phyloP scores from a whole-genome alignment of 2,329 filamentous ascomycete genomes.

The Rutstroemia sp. region DNA sequence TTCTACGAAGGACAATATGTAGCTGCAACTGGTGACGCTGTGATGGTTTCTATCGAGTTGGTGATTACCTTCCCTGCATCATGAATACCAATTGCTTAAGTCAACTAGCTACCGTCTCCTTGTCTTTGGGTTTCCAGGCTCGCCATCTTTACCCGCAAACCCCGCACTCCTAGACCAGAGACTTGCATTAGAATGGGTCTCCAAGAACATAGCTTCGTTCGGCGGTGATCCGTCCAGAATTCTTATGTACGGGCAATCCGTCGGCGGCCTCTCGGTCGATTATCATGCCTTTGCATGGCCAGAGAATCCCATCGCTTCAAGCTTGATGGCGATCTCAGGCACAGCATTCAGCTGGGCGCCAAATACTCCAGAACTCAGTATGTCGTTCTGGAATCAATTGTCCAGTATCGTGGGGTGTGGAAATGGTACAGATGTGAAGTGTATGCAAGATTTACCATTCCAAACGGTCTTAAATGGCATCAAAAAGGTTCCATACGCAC shows the following conservation, averaged over 20 bases:
- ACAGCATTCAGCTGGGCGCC: constrained; percentile 19
- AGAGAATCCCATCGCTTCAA: constrained; percentile 17
- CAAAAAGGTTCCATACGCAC: not conserved
- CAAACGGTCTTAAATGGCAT: not conserved
- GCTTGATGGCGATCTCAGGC: constrained; percentile 19
- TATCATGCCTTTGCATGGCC: constrained; percentile 3
- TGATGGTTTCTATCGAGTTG: constrained; percentile 2
- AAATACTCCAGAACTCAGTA: not conserved
- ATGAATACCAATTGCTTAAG: not conserved
- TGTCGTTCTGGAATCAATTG: not conserved
- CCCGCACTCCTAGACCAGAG: not conserved
- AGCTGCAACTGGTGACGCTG: not conserved
- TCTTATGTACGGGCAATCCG: constrained; percentile 30
- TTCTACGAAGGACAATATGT: constrained; percentile 1
- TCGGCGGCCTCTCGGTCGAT: constrained; percentile 29
- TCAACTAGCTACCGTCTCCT: constrained; percentile 1
- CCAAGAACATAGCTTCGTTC: constrained; percentile 22
- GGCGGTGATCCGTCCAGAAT: constrained; percentile 11
- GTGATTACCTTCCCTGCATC: not conserved
- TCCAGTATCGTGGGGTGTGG: not conserved
- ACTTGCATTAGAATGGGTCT: constrained; percentile 2
- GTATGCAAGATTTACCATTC: not conserved
- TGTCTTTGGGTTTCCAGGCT: constrained; percentile 11
- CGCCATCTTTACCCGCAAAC: constrained; percentile 31
- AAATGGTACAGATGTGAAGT: not conserved